phyloP scores from a whole-genome alignment of 768 basidiomycete species.

The Phylloporus scabripes region DNA sequence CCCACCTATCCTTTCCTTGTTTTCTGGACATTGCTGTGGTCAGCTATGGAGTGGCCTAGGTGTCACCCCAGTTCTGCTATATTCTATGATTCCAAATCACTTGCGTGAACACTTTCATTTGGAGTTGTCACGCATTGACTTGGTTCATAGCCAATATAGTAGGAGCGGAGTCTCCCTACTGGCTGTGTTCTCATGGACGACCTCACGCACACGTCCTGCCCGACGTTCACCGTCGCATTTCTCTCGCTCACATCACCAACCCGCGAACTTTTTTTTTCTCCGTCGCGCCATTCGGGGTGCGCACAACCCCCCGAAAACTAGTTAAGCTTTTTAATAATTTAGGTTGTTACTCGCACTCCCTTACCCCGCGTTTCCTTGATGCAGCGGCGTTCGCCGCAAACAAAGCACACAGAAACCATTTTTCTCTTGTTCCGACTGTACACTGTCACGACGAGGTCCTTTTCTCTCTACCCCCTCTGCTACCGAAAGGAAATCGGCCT shows the following conservation, averaged over 20 bases:
- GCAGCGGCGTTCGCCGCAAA: conserved; percentile 1
- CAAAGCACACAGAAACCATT: not conserved
- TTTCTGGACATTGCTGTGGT: conserved; percentile 11
- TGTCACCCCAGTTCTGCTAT: conserved; percentile 30
- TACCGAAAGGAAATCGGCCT: not conserved
- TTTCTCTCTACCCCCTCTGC: not conserved
- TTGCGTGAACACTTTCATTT: conserved; percentile 27
- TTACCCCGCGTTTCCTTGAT: conserved; percentile 13
- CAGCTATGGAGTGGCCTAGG: conserved; percentile 20
- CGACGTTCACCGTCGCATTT: not conserved
- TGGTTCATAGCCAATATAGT: conserved; percentile 61
- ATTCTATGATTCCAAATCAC: conserved; percentile 38
- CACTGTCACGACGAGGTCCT: not conserved
- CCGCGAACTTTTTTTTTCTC: not conserved
- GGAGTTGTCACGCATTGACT: conserved; percentile 32
- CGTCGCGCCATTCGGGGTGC: not conserved
- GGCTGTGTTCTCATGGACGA: conserved; percentile 7
- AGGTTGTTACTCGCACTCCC: conserved; percentile 15
- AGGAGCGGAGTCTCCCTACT: conserved; percentile 36
- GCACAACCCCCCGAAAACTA: not conserved
- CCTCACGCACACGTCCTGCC: not conserved
- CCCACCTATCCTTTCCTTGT: not conserved
- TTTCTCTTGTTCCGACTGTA: not conserved
- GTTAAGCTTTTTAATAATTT: conserved; percentile 26
- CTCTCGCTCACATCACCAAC: not conserved